These are phyloP conservation scores for Kwoniella heveanensis DNA, from an alignment of 768 basidiomycete genomes.

Conservation along the genomic window DNA sequence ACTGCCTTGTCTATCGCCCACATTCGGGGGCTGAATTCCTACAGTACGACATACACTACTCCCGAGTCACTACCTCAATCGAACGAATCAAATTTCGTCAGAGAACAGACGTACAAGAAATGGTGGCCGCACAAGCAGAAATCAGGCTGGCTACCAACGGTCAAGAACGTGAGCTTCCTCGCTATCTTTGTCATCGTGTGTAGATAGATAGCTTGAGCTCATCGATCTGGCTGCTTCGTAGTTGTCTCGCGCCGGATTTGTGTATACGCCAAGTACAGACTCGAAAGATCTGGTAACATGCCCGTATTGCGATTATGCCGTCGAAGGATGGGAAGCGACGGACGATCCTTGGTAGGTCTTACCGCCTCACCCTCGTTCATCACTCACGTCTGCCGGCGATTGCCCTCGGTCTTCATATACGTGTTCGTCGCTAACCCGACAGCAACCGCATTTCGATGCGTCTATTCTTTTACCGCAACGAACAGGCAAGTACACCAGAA, in stretches of 20 bases:
- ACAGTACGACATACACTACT: slow-evolving; percentile 22
- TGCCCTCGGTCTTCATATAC: too few species aligned
- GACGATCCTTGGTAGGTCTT: slow-evolving; percentile 85
- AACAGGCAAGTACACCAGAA: slow-evolving; percentile 68
- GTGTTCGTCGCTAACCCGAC: neutral
- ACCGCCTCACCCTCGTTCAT: too few species aligned
- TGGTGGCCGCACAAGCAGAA: slow-evolving; percentile 55
- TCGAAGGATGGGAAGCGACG: slow-evolving; percentile 81
- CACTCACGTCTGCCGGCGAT: too few species aligned
- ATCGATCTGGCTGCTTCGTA: too few species aligned
- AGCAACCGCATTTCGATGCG: too few species aligned
- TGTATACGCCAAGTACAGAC: slow-evolving; percentile 67
- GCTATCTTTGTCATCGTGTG: too few species aligned
- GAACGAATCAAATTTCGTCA: slow-evolving; percentile 23
- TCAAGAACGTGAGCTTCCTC: slow-evolving; percentile 47
- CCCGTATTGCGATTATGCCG: slow-evolving; percentile 75
- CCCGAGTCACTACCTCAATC: slow-evolving; percentile 43
- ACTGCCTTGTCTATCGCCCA: neutral
- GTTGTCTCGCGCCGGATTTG: slow-evolving; percentile 90
- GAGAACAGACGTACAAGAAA: slow-evolving; percentile 45
- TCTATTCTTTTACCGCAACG: neutral
- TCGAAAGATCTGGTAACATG: slow-evolving; percentile 83
- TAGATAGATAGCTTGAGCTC: too few species aligned
- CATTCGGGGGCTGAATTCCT: too few species aligned
- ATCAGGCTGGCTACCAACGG: slow-evolving; percentile 49